Base-by-base conservation (phyloP, 2,329 filamentous ascomycete genomes). In the Myriosclerotinia duriaeana region DNA sequence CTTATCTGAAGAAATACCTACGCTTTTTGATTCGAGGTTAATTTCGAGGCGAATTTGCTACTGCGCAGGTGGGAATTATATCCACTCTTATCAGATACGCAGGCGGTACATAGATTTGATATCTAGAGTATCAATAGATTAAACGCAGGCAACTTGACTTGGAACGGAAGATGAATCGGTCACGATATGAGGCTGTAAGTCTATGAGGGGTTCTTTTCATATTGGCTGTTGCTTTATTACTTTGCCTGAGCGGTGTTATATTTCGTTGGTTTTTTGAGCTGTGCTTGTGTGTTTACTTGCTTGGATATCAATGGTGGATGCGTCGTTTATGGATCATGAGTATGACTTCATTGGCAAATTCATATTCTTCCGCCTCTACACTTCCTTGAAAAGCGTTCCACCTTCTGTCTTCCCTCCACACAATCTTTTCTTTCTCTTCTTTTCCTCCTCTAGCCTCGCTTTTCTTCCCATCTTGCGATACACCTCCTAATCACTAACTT, bases 141-240 rank as follows among this genome's bases (percentile, higher is more conserved):
- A 6, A 17, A 17, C 6, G 12, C n/a, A n/a, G 42, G 34, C 30
- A 34, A 34, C 30, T 34, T 34, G 30, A 5, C 4, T 11, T 38
- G 38, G n/a, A 22, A 52, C 26, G n/a, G 9, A 52, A 54, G 36
- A 74, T 74, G 73, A 73, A 56, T 69, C 68, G 72, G 3, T 62
- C 69, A 50, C 67, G 72, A 46, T 74, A 74, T 60, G 71, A 74
- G 56, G 63, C 69, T 7, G 73, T 74, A 67, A 64, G 71, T 71
- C 46, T 8, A 36, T 30, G 1, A 26, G 53, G 26, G 2, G 22
- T 65, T 22, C 17, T 34, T 38, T 58, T 52, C 11, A 5, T 20
- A 15, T 15, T 30, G 1, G 20, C 40, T 65, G 44, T 20, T 48
- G 34, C 20, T n/a, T 36, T n/a, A 22, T 22, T n/a, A 50, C 50